phyloP scores from a whole-genome alignment of 768 basidiomycete genomes.

The Russula sp. region DNA sequence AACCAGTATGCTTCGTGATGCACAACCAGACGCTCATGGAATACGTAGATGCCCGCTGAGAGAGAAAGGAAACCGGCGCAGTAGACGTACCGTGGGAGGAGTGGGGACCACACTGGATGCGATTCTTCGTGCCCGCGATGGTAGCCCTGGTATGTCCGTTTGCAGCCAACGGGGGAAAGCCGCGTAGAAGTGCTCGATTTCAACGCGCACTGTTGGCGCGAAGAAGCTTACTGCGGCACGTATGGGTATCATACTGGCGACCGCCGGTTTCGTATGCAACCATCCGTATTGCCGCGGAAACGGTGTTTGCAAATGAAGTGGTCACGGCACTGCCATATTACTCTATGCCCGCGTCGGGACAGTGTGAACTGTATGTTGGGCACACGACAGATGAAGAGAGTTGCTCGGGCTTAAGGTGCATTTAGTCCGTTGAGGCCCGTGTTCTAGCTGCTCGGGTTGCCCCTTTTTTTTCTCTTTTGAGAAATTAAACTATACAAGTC shows the following conservation, averaged over 20 bases:
- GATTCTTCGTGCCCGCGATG: conserved; percentile 35
- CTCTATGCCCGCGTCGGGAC: conserved; percentile 13
- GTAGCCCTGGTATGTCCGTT: conserved; percentile 30
- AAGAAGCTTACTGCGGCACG: conserved; percentile 12
- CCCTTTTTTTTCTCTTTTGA: no score
- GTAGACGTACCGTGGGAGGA: conserved; percentile 37
- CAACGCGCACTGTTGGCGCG: conserved; percentile 29
- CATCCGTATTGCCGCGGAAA: conserved; percentile 12
- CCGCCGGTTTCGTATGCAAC: conserved; percentile 9
- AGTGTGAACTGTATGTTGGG: conserved; percentile 35
- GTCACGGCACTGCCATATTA: conserved; percentile 37
- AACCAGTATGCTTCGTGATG: no score
- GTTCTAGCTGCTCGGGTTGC: not conserved
- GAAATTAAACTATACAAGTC: no score
- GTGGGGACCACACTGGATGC: conserved; percentile 42
- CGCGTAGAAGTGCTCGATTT: conserved; percentile 37
- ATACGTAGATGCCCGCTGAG: conserved; percentile 6
- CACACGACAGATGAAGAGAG: conserved; percentile 43
- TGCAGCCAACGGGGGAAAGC: conserved; percentile 22
- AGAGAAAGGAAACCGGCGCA: conserved; percentile 10
- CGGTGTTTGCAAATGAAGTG: conserved; percentile 34
- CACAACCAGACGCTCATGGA: conserved; percentile 37
- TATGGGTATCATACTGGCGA: conserved; percentile 1
- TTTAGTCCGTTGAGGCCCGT: not conserved
- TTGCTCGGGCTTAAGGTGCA: conserved; percentile 40